Evolutionary conservation across 2,329 filamentous ascomycete species (phyloP), one percentile per base, ranked within the genome.

Genomic region (Pyrenochaeta sp.): DNA sequence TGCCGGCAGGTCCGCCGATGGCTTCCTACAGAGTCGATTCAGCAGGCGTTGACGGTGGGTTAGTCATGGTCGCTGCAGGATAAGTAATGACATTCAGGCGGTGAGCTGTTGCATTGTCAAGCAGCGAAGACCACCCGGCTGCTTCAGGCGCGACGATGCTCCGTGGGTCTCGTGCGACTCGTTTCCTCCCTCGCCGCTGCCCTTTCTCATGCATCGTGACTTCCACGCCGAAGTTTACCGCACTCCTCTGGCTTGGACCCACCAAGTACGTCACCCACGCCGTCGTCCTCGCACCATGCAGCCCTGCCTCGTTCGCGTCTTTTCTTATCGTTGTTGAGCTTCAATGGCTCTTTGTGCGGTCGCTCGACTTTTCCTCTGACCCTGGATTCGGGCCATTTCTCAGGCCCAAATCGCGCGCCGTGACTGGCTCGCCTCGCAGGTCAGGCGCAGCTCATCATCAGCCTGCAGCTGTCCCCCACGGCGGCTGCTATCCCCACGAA

Each of bases 391-490:
- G 42, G 37, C 45, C 43, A 37, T 36, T 28, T 32, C 42, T 46
- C 54, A 37, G 15, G 58, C 52, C 53, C 53, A 36, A 12, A 25
- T 36, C 34, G 47, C 57, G 36, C 49, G 27, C 58, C 50, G 54
- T 63, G 50, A 70, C 58, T 70, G 66, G 67, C 59, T 61, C 62
- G 61, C 32, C 63, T 61, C 25, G 10, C 15, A 32, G 53, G 61
- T 65, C 63, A 62, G 52, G 51, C 50, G 56, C 53, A 48, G n/a
- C 49, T 46, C 34, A 19, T 48, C 55, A 44, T 56, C 50, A 58
- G 43, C 59, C 47, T 43, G 56, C 58, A 56, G 52, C 19, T 43
- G 40, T 37, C 45, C 47, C 52, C 37, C 52, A 47, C 55, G 36
- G 37, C 56, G 12, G 42, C 36, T 25, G 13, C 7, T 19, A 37